Evolutionary conservation across 2,329 filamentous ascomycete genomes (phyloP), one percentile per base, ranked within the genome.

Genomic region (Coniosporium tulheliwenetii): DNA sequence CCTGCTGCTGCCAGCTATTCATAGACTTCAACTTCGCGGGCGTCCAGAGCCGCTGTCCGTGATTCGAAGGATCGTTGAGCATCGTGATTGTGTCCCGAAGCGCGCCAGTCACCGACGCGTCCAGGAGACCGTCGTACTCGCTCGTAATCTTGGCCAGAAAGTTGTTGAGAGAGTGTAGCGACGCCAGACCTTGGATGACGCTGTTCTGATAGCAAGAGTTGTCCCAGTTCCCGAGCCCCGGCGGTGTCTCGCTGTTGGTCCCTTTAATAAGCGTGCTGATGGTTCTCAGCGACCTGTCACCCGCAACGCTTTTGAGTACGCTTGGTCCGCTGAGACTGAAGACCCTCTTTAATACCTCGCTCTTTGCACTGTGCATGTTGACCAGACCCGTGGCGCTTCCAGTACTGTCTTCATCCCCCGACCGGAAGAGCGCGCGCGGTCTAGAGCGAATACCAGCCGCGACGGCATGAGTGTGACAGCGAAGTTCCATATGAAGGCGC

Each of bases 191-290:
- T 47, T 63, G 57, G 9, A 98, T 75, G 14, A 95, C 80, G 55
- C 87, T 95, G 60, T 98, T 98, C 60, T 96, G 91, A 58, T 93
- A 98, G 65, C 91, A 96, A 1, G 86, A 94, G 57, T 95, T 94
- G 64, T 93, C 85, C 64, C 79, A 80, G 57, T 98, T 98, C 8
- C 85, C 85, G 40, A 96, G 64, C 0, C 91, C 91, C 1, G 66
- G 55, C 10, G 67, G 67, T 10, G 54, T 58, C 42, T 58, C 30
- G 12, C 16, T 30, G 12, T 13, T 36, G 8, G 41, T 51, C 37
- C 47, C 51, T 2, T 47, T 47, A 19, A 47, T 32, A 38, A 47
- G 38, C 15, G 39, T 44, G 32, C 53, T 53, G 34, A 52, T 43
- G 30, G 48, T 43, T 31, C 55, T 44, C 37, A 55, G 44, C 8